Evolutionary conservation across 176 grass and related monocot species (phyloP), one percentile per base, ranked within the genome.

Genomic region (Ensete glaucum): DNA sequence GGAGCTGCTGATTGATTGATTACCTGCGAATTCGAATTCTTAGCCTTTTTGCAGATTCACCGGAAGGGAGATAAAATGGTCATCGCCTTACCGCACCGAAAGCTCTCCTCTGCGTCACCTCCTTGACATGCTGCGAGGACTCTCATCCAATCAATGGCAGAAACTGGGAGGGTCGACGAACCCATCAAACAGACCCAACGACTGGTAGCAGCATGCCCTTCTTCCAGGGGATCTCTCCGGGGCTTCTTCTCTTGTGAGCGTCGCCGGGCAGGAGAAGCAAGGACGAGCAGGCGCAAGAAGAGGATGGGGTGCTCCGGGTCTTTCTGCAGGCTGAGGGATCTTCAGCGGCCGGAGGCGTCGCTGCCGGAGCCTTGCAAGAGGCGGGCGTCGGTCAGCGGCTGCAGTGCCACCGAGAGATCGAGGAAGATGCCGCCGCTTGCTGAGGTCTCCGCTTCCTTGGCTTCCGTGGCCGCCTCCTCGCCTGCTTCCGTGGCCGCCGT

Each of bases 201-300:
- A 1, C 1, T 25, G n/a, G 54, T 70, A 62, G 71, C 64, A 79
- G 72, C 72, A 74, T 91, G 88, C 77, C 92, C 92, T 1, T 89
- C 89, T 49, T 89, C 88, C 82, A 87, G 79, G 78, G 70, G 85
- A 60, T 87, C 89, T 50, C 89, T 96, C 3, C 69, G 75, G 78
- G 87, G 82, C 82, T 52, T 96, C 83, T 89, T 96, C 77, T 87
- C 81, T 9, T 96, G 89, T 87, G 84, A 48, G 83, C 85, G 78
- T 80, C 64, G 73, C 67, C 11, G 14, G 16, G 6, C 1, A 75
- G 22, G 54, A 64, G 34, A 64, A 53, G 62, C 17, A 19, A 79
- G 79, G 48, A n/a, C 3, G 21, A 84, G 63, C 50, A 63, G 62
- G 69, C 64, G 82, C 70, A 82, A 78, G 81, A 82, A 78, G 81